These are phyloP conservation scores for Lactarius akahatsu DNA, from an alignment of 768 basidiomycete genomes.

Conservation along the genomic window DNA sequence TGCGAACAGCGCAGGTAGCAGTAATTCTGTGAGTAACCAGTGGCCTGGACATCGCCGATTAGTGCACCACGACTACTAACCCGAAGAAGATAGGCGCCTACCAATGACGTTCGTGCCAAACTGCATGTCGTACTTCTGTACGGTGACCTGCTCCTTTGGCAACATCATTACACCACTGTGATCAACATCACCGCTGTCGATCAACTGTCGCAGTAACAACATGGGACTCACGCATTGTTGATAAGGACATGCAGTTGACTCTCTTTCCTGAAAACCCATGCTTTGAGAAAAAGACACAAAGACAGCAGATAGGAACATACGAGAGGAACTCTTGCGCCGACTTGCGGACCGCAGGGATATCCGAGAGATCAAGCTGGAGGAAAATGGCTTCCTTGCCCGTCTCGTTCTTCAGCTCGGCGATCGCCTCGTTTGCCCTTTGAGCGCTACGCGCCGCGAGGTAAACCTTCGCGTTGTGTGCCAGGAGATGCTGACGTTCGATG, in stretches of 20 bases:
- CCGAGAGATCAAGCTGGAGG: slow-evolving; percentile 46
- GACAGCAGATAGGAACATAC: slow-evolving; percentile 27
- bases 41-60: slow-evolving; percentile 43
- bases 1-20: slow-evolving; percentile 48
- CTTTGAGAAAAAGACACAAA: slow-evolving; percentile 13
- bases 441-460: slow-evolving; percentile 54
- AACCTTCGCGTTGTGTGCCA: slow-evolving; percentile 64
- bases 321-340: slow-evolving; percentile 43
- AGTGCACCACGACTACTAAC: neutral
- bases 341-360: slow-evolving; percentile 39
- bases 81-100: slow-evolving; percentile 23
- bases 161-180: slow-evolving; percentile 49
- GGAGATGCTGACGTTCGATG: slow-evolving; percentile 42
- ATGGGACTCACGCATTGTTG: slow-evolving; percentile 47
- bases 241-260: slow-evolving; percentile 47
- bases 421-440: slow-evolving; percentile 49
- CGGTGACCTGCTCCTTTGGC: slow-evolving; percentile 42
- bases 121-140: slow-evolving; percentile 52
- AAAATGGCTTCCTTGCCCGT: slow-evolving; percentile 47
- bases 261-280: slow-evolving; percentile 40
- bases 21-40: slow-evolving; percentile 55
- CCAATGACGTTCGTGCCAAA: slow-evolving; percentile 59
- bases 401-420: slow-evolving; percentile 47
- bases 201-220: neutral
- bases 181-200: neutral